phyloP scores from a whole-genome alignment of 1,139 yeast genomes.

The Candida tetrigidarum region DNA sequence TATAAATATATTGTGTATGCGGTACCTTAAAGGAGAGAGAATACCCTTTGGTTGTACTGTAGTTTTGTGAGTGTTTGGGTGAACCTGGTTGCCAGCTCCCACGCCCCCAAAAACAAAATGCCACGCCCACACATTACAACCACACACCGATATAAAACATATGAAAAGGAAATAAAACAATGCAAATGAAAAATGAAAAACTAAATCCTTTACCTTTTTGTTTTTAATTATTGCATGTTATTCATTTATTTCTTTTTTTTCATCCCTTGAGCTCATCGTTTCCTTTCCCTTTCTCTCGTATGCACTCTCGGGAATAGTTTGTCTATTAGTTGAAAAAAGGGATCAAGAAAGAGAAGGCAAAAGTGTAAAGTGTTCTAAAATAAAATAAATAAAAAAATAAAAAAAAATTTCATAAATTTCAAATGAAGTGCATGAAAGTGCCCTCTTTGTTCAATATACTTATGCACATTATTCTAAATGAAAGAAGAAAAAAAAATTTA shows the following conservation, averaged over 20 bases:
- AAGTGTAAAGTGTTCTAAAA: neutral
- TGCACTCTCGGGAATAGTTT: too few species aligned
- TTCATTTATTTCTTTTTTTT: too few species aligned
- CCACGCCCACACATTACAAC: conserved; percentile 3
- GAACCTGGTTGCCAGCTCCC: neutral
- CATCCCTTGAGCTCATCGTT: too few species aligned
- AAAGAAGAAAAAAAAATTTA: neutral
- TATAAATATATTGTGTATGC: too few species aligned
- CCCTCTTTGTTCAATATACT: neutral
- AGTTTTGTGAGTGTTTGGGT: neutral
- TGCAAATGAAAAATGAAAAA: neutral
- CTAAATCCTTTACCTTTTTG: neutral
- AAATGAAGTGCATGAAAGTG: conserved; percentile 1
- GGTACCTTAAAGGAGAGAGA: too few species aligned
- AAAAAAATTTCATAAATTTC: conserved; percentile 5
- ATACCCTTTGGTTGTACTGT: too few species aligned
- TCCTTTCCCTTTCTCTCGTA: too few species aligned
- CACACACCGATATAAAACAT: neutral
- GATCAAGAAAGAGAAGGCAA: neutral
- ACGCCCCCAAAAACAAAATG: neutral
- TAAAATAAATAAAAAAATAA: too few species aligned
- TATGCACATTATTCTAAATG: neutral
- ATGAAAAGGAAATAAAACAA: neutral
- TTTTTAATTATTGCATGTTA: too few species aligned
- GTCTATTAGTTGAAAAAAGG: too few species aligned